Evolutionary conservation across 2,329 filamentous ascomycete genomes (phyloP), one percentile per base, ranked within the genome.

Genomic region (Epichloe amarillans): DNA sequence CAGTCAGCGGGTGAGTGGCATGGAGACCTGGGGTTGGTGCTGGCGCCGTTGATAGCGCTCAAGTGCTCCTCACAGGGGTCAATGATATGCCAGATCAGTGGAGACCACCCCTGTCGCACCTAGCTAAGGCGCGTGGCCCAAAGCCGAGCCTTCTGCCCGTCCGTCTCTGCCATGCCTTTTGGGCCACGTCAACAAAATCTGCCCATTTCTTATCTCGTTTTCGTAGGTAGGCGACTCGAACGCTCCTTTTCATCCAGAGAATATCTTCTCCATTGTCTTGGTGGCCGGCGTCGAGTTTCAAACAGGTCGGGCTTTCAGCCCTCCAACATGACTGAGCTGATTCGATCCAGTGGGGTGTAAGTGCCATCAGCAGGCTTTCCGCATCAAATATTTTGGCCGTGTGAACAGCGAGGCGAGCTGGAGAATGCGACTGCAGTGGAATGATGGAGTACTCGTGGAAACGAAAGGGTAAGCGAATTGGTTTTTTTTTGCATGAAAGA

Each of bases 401-500:
- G 12, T 14, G 46, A 48, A 40, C 40, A 35, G 19, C 50, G 15
- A 19, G 26, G n/a, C 36, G 39, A 47, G 26, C 36, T 17, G 50
- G 50, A 55, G 7, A 46, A 15, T 15, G 36, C 23, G 40, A 55
- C 41, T 50, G 51, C 51, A 47, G 35, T 15, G 51, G 49, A 47
- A 44, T 21, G 43, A 53, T 51, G 30, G 17, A 47, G 38, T 44
- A 40, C 39, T 46, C 17, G 43, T 50, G 50, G 23, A 48, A 56
- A 50, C 51, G 41, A 56, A 42, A 17, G 36, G 39, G 37, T 42
- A 37, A 37, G 19, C 15, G 36, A 46, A 40, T 42, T n/a, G 23
- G 44, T 30, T 39, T 47, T 30, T 39, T 47, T 62, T 62, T 59
- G 54, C 57, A 56, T 52, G 58, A 60, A 21, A 33, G 26, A 49